Conservation (phyloP, 371 early-diverging fungal genomes). For the Rhizopus sp. region DNA sequence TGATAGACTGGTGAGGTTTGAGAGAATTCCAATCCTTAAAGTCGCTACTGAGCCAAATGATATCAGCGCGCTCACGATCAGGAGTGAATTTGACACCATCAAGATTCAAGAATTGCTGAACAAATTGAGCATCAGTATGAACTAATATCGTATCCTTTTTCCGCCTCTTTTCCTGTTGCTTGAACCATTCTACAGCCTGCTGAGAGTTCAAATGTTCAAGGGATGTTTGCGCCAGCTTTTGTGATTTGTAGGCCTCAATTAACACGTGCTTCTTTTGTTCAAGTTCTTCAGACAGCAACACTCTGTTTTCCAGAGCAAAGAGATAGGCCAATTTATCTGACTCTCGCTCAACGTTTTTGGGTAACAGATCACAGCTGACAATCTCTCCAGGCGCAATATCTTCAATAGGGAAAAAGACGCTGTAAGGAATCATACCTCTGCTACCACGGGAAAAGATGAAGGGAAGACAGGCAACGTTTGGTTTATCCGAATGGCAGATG, state of each 20-base stretch:
- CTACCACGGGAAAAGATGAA: slow-evolving; percentile 64
- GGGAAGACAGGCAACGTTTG: slow-evolving; percentile 56
- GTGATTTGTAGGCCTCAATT: slow-evolving; percentile 32
- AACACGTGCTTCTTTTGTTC: slow-evolving; percentile 27
- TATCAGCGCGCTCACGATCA: slow-evolving; percentile 47
- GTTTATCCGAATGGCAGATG: slow-evolving; percentile 53
- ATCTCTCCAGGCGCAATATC: slow-evolving; percentile 53
- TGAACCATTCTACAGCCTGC: slow-evolving; percentile 6
- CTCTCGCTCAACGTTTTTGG: slow-evolving; percentile 43
- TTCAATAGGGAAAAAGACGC: slow-evolving; percentile 60
- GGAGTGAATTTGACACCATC: slow-evolving; percentile 48
- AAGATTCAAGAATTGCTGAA: slow-evolving; percentile 51
- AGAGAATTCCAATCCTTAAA: slow-evolving; percentile 54
- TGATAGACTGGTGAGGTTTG: slow-evolving; percentile 47
- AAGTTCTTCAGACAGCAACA: slow-evolving; percentile 28
- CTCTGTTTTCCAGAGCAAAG: slow-evolving; percentile 43
- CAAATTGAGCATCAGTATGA: slow-evolving; percentile 44
- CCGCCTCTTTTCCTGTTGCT: slow-evolving; percentile 22
- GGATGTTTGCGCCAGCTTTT: not conserved
- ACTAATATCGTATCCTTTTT: slow-evolving; percentile 9
- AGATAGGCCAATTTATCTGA: slow-evolving; percentile 52
- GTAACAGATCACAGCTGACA: slow-evolving; percentile 53
- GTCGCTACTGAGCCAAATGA: slow-evolving; percentile 56
- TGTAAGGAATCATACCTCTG: slow-evolving; percentile 57
- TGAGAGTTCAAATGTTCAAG: slow-evolving; percentile 7